phyloP scores from a whole-genome alignment of 1,284 basidiomycete genomes.

The Leccinum solheimii region DNA sequence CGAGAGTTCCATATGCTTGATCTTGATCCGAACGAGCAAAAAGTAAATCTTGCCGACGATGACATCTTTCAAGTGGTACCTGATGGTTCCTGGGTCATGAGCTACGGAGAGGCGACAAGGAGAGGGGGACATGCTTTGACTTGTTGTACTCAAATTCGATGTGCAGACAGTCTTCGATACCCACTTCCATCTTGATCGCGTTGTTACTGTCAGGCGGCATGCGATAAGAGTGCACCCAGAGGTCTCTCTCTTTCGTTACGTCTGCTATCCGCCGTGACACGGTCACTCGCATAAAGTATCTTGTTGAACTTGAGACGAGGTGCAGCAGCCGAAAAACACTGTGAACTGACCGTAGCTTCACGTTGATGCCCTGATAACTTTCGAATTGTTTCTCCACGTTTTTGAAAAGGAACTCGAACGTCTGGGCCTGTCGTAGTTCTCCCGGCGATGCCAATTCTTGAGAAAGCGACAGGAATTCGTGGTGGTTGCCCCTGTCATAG shows the following conservation, averaged over 20 bases:
- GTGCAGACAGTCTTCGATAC: slow-evolving; percentile 97
- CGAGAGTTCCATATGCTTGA: slow-evolving; percentile 99
- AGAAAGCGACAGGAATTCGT: slow-evolving; percentile 94
- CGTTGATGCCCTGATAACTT: slow-evolving; percentile 97
- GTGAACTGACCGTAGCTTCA: slow-evolving; percentile 80
- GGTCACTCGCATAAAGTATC: slow-evolving; percentile 93
- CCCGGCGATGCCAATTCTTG: slow-evolving; percentile 94
- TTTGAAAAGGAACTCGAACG: slow-evolving; percentile 96
- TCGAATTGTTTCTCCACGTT: slow-evolving; percentile 99
- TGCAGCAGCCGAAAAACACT: background rate
- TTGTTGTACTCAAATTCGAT: slow-evolving; percentile 99
- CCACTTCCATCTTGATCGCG: slow-evolving; percentile 99
- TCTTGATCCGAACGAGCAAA: slow-evolving; percentile 97
- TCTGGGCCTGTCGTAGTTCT: slow-evolving; percentile 93
- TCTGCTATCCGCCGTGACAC: slow-evolving; percentile 92
- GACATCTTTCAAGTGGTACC: slow-evolving; percentile 98
- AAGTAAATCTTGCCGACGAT: slow-evolving; percentile 99
- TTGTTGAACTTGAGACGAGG: slow-evolving; percentile 32
- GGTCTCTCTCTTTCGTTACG: slow-evolving; percentile 87
- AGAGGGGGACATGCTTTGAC: slow-evolving; percentile 74
- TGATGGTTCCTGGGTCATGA: slow-evolving; percentile 33
- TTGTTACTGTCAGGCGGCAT: slow-evolving; percentile 99
- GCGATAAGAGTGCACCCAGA: slow-evolving; percentile 98
- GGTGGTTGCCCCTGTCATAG: slow-evolving; percentile 96
- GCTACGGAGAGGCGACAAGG: background rate